phyloP scores from a whole-genome alignment of 768 basidiomycete species.

The Grammothele lineata region DNA sequence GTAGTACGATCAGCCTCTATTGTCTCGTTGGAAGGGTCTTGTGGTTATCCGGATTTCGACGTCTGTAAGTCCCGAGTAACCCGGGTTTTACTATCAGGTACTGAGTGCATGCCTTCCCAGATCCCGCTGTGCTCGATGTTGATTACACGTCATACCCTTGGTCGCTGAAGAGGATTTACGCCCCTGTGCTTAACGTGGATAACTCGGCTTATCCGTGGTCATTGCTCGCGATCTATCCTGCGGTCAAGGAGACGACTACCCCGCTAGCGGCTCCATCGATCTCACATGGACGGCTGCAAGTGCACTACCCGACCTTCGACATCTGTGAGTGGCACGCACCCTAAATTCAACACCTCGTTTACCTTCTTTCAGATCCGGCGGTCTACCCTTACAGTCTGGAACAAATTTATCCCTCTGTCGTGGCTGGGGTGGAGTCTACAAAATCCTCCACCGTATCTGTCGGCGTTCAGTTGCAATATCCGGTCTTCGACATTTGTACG shows the following conservation, averaged over 20 bases:
- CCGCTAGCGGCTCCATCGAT: neutral
- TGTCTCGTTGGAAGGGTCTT: neutral
- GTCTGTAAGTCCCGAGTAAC: slow-evolving; percentile 9
- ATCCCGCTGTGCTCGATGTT: slow-evolving; percentile 2
- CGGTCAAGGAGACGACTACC: neutral
- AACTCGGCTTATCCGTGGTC: neutral
- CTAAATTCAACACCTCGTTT: neutral
- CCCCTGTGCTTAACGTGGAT: too few relatives aligned
- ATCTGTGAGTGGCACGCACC: slow-evolving; percentile 14
- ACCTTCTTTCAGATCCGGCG: slow-evolving; percentile 12
- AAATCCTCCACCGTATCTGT: neutral
- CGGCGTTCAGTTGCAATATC: slow-evolving; percentile 5
- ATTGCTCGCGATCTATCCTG: neutral
- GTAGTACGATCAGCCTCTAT: neutral
- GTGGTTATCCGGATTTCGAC: slow-evolving; percentile 12
- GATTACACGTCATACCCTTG: too few relatives aligned
- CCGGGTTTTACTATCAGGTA: neutral
- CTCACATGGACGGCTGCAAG: neutral
- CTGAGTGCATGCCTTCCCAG: neutral
- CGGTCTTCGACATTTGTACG: slow-evolving; percentile 15
- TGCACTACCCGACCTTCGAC: slow-evolving; percentile 24
- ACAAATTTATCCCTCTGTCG: slow-evolving; percentile 15
- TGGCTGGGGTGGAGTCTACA: neutral
- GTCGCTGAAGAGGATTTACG: too few relatives aligned
- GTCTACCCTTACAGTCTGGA: slow-evolving; percentile 22